Evolutionary conservation across 2,329 filamentous ascomycete genomes (phyloP).

Genomic region (Colletotrichum aenigma): DNA sequence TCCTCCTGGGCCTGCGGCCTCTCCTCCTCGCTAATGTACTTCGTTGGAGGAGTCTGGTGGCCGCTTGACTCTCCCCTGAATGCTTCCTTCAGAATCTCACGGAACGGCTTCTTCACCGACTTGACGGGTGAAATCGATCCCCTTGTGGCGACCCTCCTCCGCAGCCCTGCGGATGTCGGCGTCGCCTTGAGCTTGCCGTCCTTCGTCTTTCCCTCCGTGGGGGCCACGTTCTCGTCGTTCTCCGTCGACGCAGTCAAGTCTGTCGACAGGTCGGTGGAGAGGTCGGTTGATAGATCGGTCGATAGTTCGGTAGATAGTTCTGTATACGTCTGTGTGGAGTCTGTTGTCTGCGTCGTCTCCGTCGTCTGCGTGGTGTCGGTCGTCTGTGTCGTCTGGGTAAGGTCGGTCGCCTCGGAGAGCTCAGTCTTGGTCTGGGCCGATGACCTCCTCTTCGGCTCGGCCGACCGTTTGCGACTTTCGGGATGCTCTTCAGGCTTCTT

Average conservation of each 20-base stretch:
- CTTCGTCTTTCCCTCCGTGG: background rate
- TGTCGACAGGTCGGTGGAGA: background rate
- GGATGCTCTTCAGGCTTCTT: slow-evolving; percentile 26
- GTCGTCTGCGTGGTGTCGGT: slow-evolving; percentile 13
- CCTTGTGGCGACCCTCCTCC: slow-evolving; percentile 61
- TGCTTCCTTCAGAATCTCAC: slow-evolving; percentile 64
- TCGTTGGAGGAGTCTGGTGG: slow-evolving; percentile 47
- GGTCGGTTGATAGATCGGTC: background rate
- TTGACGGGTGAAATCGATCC: slow-evolving; percentile 53
- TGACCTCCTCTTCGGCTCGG: slow-evolving; percentile 24
- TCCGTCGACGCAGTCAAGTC: slow-evolving; percentile 13
- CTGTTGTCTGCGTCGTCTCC: slow-evolving; percentile 12
- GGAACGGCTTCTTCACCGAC: slow-evolving; percentile 54
- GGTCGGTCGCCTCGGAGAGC: slow-evolving; percentile 7
- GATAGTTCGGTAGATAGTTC: background rate
- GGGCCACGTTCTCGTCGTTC: slow-evolving; percentile 11
- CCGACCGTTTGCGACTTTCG: slow-evolving; percentile 26
- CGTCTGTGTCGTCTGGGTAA: slow-evolving; percentile 11
- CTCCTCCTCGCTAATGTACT: slow-evolving; percentile 54
- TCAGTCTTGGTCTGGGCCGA: slow-evolving; percentile 28
- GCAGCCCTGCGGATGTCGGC: slow-evolving; percentile 47
- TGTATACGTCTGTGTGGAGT: slow-evolving; percentile 12
- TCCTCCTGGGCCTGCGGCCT: slow-evolving; percentile 27
- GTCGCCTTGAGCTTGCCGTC: slow-evolving; percentile 20
- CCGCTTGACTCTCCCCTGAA: slow-evolving; percentile 65